These are phyloP conservation scores for Lagenidium sp. DNA, from an alignment of 352 stramenopile species.

Conservation along the genomic window DNA sequence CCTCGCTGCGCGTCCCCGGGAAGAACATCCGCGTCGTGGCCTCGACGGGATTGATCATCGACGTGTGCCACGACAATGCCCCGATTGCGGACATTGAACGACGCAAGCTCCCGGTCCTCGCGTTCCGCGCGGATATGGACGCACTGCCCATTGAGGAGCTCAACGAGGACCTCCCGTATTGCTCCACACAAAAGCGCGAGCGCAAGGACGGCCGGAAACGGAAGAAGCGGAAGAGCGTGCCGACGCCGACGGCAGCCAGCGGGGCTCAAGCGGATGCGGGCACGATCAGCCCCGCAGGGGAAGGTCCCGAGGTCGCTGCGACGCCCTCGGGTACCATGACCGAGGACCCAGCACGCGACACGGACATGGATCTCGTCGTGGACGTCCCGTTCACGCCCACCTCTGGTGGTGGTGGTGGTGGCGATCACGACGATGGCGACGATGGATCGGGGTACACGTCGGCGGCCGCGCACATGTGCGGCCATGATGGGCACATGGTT, in stretches of 20 bases:
- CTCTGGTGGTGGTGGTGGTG: too few species aligned
- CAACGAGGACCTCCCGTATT: conserved; percentile 73
- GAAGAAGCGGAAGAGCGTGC: conserved; percentile 46
- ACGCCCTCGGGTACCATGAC: not conserved
- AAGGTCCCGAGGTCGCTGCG: not conserved
- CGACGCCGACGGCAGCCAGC: not conserved
- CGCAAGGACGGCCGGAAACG: conserved; percentile 42
- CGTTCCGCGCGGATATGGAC: conserved; percentile 95
- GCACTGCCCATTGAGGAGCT: conserved; percentile 88
- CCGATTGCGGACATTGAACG: conserved; percentile 36
- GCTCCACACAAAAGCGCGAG: conserved; percentile 56
- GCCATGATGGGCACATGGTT: conserved; percentile 94
- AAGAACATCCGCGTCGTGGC: conserved; percentile 72
- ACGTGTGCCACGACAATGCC: conserved; percentile 78
- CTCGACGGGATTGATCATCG: conserved; percentile 84
- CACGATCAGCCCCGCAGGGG: not conserved
- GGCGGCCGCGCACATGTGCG: conserved; percentile 88
- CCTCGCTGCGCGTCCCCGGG: conserved; percentile 63
- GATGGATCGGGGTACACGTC: conserved; percentile 7
- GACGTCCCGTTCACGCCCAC: conserved; percentile 20
- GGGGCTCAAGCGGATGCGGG: not conserved
- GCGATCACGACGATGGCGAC: conserved; percentile 25
- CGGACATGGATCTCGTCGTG: conserved; percentile 17
- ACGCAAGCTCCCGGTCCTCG: conserved; percentile 74
- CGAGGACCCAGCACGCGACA: conserved; percentile 5